Conservation (phyloP, 306 rosid genomes). For the Prunus armeniaca region DNA sequence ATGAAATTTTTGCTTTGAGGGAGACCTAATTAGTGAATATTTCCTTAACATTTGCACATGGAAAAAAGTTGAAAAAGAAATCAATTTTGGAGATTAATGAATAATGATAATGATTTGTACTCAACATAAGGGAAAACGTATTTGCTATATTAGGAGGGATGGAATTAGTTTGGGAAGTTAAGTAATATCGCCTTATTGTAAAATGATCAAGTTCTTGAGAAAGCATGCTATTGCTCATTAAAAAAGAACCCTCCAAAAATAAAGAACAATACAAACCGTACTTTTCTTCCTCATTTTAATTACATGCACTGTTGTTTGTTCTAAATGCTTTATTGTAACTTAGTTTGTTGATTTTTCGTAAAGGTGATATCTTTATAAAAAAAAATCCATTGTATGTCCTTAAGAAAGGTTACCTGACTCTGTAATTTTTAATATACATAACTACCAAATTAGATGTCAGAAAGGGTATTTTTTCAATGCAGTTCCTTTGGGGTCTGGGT, state of each 20-base stretch:
- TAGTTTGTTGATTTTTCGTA: neutral
- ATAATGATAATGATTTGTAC: neutral
- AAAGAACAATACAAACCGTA: neutral
- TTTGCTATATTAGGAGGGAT: neutral
- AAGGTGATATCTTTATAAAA: neutral
- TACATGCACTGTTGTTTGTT: neutral
- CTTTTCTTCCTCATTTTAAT: neutral
- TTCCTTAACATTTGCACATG: neutral
- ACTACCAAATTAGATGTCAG: neutral
- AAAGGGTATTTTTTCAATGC: constrained; percentile 18
- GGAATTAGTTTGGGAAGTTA: neutral
- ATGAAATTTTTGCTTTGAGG: neutral
- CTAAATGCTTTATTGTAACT: neutral
- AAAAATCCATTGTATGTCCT: neutral
- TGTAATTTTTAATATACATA: neutral
- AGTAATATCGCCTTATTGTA: neutral
- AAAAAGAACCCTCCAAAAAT: neutral
- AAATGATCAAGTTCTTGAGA: neutral
- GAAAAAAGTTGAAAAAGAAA: neutral
- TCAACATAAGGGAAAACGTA: neutral
- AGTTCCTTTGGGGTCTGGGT: constrained; percentile 93
- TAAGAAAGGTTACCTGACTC: neutral
- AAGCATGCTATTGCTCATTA: neutral
- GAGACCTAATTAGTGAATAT: neutral
- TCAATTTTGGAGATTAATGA: neutral